Percentiles rank a stretch among this genome's conserved stretches.
phyloP scores from a whole-genome alignment of 2,329 filamentous ascomycete genomes.

The Plenodomus lindquistii region DNA sequence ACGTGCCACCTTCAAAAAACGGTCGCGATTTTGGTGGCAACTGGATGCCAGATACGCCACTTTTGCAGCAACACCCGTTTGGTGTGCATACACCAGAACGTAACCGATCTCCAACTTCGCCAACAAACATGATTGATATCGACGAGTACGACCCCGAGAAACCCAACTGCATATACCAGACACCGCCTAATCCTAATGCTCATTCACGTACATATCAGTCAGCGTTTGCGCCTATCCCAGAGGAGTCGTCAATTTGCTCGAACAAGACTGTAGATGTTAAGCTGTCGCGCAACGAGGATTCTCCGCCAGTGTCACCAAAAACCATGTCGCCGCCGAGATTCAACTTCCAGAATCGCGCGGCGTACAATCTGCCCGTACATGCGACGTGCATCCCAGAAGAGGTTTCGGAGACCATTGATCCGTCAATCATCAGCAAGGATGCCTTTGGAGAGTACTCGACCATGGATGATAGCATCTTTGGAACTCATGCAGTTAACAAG shows the following conservation, averaged over 20 bases:
- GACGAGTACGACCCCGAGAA: conserved; percentile 26
- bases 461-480: background rate
- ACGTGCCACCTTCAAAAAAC: conserved; percentile 60
- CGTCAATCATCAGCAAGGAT: conserved; percentile 29
- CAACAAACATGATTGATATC: conserved; percentile 15
- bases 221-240: conserved; percentile 27
- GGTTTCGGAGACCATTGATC: conserved; percentile 28
- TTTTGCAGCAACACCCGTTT: conserved; percentile 28
- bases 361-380: conserved; percentile 30
- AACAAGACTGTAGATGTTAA: conserved; percentile 14
- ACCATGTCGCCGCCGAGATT: conserved; percentile 28
- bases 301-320: conserved; percentile 47
- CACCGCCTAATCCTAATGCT: conserved; percentile 15
- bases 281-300: conserved; percentile 20
- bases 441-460: conserved; percentile 16
- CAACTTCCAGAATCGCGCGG: conserved; percentile 9
- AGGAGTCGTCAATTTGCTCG: conserved; percentile 26
- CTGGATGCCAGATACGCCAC: conserved; percentile 15
- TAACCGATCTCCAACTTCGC: conserved; percentile 7
- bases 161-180: conserved; percentile 23
- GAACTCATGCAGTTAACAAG: conserved; percentile 6
- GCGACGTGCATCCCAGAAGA: conserved; percentile 37
- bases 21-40: conserved; percentile 6
- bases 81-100: conserved; percentile 11
- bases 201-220: conserved; percentile 23